A percentile compares a stretch with the other conserved stretches of the same genome.
Evolutionary conservation across 768 basidiomycete species (phyloP).

Genomic region (Boletus rex-veris): DNA sequence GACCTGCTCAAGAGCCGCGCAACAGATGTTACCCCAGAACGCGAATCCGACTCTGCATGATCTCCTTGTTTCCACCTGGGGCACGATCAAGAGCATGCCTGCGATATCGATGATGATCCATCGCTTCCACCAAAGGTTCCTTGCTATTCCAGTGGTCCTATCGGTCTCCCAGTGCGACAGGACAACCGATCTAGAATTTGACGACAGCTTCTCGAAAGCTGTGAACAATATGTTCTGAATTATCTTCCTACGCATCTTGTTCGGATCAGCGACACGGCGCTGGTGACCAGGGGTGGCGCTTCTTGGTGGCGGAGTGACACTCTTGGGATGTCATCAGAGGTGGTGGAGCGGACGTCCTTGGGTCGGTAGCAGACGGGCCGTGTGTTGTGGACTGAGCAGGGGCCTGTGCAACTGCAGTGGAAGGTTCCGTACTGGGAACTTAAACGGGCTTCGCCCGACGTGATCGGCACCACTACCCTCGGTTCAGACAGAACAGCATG

Average conservation of each 20-base stretch:
- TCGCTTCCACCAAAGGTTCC: neutral
- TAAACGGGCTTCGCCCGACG: neutral
- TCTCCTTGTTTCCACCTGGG: neutral
- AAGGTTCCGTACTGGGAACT: neutral
- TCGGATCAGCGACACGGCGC: slow-evolving; percentile 14
- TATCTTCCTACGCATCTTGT: slow-evolving; percentile 17
- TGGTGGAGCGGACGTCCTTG: neutral
- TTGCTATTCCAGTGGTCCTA: neutral
- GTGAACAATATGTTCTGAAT: slow-evolving; percentile 18
- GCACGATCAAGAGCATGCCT: neutral
- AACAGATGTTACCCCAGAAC: too few relatives aligned
- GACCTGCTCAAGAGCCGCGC: too few relatives aligned
- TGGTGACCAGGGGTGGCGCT: slow-evolving; percentile 1
- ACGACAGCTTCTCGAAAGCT: slow-evolving; percentile 6
- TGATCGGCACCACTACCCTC: slow-evolving; percentile 51
- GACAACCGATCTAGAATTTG: neutral
- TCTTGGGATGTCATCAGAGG: neutral
- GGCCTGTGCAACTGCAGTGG: too few relatives aligned
- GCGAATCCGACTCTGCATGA: neutral
- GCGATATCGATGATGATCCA: neutral
- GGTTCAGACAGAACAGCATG: slow-evolving; percentile 79
- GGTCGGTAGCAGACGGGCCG: neutral
- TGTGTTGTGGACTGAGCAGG: neutral
- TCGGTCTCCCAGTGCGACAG: neutral
- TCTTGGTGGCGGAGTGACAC: slow-evolving; percentile 4